Percentiles rank a stretch among this genome's conserved stretches.
These are phyloP conservation scores for Acacia confusa DNA, from an alignment of 306 rosid species.

Conservation along the genomic window DNA sequence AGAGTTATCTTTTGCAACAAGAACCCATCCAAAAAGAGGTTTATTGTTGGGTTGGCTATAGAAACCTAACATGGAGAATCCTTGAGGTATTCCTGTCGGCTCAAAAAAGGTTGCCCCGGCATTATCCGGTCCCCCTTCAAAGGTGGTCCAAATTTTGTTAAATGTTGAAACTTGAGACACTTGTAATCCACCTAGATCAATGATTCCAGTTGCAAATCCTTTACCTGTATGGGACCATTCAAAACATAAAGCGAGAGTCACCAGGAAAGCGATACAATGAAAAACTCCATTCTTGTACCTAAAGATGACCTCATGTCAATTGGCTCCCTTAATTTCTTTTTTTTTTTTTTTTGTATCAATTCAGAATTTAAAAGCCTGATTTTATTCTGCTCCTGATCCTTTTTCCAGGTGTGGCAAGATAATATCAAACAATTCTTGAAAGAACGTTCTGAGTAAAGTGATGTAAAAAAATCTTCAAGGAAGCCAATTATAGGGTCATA, in stretches of 20 bases:
- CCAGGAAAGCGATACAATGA: neutral
- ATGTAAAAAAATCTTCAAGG: neutral
- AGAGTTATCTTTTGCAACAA: slow-evolving; percentile 53
- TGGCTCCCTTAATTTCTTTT: no score
- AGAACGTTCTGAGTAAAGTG: neutral
- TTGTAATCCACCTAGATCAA: slow-evolving; percentile 69
- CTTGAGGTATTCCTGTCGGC: slow-evolving; percentile 66
- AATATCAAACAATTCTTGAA: neutral
- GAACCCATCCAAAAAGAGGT: slow-evolving; percentile 64
- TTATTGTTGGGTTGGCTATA: slow-evolving; percentile 72
- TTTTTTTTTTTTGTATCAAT: neutral
- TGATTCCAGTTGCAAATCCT: slow-evolving; percentile 58
- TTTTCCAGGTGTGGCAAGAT: neutral
- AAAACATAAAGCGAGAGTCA: neutral
- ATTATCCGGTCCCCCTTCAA: slow-evolving; percentile 62
- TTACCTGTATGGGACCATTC: slow-evolving; percentile 29
- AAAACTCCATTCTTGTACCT: neutral
- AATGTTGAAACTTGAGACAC: slow-evolving; percentile 59
- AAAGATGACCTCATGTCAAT: neutral
- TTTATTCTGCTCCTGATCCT: neutral
- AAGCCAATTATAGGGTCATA: neutral
- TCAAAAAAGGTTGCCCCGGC: slow-evolving; percentile 65
- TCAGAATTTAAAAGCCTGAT: neutral
- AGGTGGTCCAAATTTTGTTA: slow-evolving; percentile 53
- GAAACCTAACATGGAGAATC: slow-evolving; percentile 61